These are phyloP conservation scores for Silybum marianum DNA, from an alignment of 129 eudicot genomes.

Conservation along the genomic window DNA sequence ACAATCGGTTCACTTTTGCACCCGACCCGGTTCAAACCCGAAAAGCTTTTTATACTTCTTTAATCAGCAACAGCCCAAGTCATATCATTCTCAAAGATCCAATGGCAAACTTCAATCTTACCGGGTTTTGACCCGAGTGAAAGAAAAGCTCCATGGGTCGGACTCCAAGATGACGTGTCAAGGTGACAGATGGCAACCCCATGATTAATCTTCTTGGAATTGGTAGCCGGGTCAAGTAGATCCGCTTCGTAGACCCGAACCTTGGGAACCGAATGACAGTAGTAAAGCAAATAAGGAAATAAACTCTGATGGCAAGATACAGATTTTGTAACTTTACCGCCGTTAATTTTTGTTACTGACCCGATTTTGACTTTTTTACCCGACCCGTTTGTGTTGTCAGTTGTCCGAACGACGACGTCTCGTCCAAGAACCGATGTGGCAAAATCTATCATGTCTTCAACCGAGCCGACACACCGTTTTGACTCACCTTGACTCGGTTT, in stretches of 20 bases:
- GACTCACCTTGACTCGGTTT: constrained; percentile 88
- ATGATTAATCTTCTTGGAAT: constrained; percentile 69
- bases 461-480: constrained; percentile 81
- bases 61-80: constrained; percentile 83
- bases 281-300: constrained; percentile 78
- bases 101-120: constrained; percentile 89
- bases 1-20: constrained; percentile 66
- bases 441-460: constrained; percentile 93
- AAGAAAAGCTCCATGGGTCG: constrained; percentile 78
- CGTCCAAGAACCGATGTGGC: constrained; percentile 76
- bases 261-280: constrained; percentile 93
- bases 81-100: constrained; percentile 95
- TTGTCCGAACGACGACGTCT: constrained; percentile 65
- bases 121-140: constrained; percentile 93
- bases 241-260: constrained; percentile 96
- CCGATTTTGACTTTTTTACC: constrained; percentile 71
- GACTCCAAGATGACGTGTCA: constrained; percentile 84
- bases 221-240: constrained; percentile 59
- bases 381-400: constrained; percentile 58
- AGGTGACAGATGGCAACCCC: constrained; percentile 90
- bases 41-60: constrained; percentile 4
- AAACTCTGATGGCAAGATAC: constrained; percentile 93
- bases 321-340: constrained; percentile 74
- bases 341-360: constrained; percentile 62
- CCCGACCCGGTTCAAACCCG: constrained; percentile 40